Conservation (phyloP, 1,139 yeast genomes). For the Geotrichum aggregatum region DNA sequence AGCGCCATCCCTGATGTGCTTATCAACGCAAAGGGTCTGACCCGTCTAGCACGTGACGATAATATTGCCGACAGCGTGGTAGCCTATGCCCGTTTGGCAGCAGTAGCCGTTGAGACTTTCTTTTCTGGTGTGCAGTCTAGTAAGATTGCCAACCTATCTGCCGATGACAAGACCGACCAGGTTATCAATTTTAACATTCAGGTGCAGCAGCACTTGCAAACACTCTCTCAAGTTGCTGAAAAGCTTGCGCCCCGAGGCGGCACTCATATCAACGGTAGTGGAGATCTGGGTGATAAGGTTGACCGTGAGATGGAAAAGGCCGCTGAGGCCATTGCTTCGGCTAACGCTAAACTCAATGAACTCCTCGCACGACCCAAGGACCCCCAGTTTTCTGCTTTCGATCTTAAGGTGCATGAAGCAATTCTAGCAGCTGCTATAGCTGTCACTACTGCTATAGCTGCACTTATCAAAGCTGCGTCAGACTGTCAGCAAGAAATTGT, state of each 20-base stretch:
- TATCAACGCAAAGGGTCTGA: slow-evolving; percentile 66
- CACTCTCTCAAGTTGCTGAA: slow-evolving; percentile 54
- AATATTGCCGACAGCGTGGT: slow-evolving; percentile 51
- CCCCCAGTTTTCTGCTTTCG: slow-evolving; percentile 55
- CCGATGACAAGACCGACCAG: slow-evolving; percentile 68
- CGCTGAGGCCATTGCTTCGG: slow-evolving; percentile 63
- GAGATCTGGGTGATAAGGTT: slow-evolving; percentile 66
- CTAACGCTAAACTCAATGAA: slow-evolving; percentile 56
- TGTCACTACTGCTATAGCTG: slow-evolving; percentile 72
- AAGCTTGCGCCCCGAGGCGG: slow-evolving; percentile 50
- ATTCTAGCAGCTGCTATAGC: slow-evolving; percentile 72
- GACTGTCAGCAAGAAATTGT: slow-evolving; percentile 84
- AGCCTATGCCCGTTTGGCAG: slow-evolving; percentile 52
- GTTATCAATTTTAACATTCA: slow-evolving; percentile 73
- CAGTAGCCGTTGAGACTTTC: slow-evolving; percentile 59
- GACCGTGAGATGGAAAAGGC: slow-evolving; percentile 69
- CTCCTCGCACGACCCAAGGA: slow-evolving; percentile 50
- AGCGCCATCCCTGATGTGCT: slow-evolving; percentile 62
- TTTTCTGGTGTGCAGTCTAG: slow-evolving; percentile 58
- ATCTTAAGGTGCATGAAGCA: slow-evolving; percentile 71
- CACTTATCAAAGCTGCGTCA: slow-evolving; percentile 69
- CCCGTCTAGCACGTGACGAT: slow-evolving; percentile 50
- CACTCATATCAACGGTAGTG: slow-evolving; percentile 46
- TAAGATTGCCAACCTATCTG: slow-evolving; percentile 46
- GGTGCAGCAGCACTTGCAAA: slow-evolving; percentile 67